These are phyloP conservation scores for Macrocybe gigantea DNA, from an alignment of 768 basidiomycete species.

Conservation along the genomic window DNA sequence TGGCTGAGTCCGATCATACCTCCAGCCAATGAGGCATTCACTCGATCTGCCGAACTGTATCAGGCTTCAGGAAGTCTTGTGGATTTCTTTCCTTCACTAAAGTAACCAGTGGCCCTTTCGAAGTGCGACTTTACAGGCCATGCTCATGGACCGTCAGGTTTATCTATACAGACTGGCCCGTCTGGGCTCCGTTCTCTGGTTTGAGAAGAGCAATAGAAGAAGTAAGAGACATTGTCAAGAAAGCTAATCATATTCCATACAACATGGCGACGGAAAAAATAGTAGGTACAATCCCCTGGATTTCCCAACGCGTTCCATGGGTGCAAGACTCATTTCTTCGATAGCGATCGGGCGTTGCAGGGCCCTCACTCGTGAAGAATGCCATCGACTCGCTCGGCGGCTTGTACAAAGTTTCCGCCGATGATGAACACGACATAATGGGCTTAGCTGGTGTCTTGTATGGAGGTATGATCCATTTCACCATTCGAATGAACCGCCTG, in stretches of 20 bases:
- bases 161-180: slow-evolving; percentile 21
- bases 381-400: slow-evolving; percentile 30
- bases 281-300: slow-evolving; percentile 22
- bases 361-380: too few species aligned
- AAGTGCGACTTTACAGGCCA: too few species aligned
- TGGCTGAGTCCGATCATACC: too few species aligned
- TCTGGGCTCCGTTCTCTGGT: slow-evolving; percentile 43
- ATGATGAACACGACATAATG: slow-evolving; percentile 49
- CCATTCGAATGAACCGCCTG: background rate
- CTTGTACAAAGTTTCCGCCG: slow-evolving; percentile 10
- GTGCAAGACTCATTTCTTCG: too few species aligned
- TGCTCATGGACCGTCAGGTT: slow-evolving; percentile 19
- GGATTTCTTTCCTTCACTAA: slow-evolving; percentile 43
- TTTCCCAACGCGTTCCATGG: background rate
- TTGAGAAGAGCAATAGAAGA: slow-evolving; percentile 40
- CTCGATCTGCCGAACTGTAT: too few species aligned
- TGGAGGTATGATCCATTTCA: slow-evolving; percentile 27
- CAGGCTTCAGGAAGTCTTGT: slow-evolving; percentile 24
- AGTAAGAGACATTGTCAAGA: slow-evolving; percentile 37
- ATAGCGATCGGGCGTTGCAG: too few species aligned
- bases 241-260: slow-evolving; percentile 45
- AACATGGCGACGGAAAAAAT: slow-evolving; percentile 43
- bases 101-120: slow-evolving; percentile 12
- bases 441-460: slow-evolving; percentile 50
- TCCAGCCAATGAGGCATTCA: too few species aligned